These are phyloP conservation scores for Nephelium lappaceum DNA, from an alignment of 345 rosid genomes.

Conservation along the genomic window DNA sequence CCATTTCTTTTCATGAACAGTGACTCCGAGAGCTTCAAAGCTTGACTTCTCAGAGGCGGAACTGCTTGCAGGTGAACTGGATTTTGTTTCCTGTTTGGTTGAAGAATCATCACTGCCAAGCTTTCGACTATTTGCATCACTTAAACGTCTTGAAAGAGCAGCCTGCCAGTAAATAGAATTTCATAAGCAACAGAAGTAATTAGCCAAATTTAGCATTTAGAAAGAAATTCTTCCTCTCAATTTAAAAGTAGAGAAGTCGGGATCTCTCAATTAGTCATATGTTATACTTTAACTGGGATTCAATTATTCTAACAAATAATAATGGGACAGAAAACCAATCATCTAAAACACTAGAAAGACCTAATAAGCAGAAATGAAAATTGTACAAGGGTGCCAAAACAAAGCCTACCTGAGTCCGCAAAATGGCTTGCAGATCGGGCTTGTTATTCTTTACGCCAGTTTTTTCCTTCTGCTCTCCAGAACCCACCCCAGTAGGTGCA, in stretches of 20 bases:
- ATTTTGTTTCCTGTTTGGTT: slow-evolving; percentile 49
- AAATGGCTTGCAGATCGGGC: slow-evolving; percentile 63
- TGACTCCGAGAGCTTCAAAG: slow-evolving; percentile 50
- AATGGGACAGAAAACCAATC: too few relatives aligned
- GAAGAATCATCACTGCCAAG: slow-evolving; percentile 39
- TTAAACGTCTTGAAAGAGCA: slow-evolving; percentile 85
- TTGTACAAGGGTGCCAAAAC: too few relatives aligned
- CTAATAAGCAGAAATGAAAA: too few relatives aligned
- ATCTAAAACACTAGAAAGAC: too few relatives aligned
- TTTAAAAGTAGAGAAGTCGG: too few relatives aligned
- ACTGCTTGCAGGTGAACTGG: slow-evolving; percentile 47
- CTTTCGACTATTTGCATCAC: slow-evolving; percentile 68
- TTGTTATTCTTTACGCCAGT: slow-evolving; percentile 51
- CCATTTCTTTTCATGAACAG: slow-evolving; percentile 89
- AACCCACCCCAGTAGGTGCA: slow-evolving; percentile 19
- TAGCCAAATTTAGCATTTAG: background rate
- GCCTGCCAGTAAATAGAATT: slow-evolving; percentile 48
- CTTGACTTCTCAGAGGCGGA: slow-evolving; percentile 36
- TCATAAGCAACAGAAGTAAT: background rate
- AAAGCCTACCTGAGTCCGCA: slow-evolving; percentile 98
- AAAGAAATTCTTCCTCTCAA: too few relatives aligned
- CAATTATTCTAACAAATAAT: too few relatives aligned
- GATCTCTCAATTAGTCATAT: too few relatives aligned
- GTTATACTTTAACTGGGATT: too few relatives aligned
- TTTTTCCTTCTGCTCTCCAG: slow-evolving; percentile 55